A percentile compares a stretch with the other conserved stretches of the same genome.
Conservation (phyloP, 768 basidiomycete species). For the Psilocybe cyanescens region DNA sequence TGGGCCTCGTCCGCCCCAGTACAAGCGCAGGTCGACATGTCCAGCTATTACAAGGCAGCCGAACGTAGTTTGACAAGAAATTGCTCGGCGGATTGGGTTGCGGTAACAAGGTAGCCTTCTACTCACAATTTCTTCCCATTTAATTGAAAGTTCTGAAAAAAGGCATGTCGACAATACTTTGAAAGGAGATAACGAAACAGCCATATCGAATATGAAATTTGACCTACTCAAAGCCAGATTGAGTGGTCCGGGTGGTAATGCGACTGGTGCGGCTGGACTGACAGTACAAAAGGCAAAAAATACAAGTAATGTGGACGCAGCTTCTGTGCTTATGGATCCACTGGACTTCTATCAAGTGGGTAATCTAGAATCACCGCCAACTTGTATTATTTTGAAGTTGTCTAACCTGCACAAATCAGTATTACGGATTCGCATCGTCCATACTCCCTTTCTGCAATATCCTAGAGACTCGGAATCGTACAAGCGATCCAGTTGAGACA, state of each 20-base stretch:
- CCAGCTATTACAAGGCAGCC: constrained; percentile 52
- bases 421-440: constrained; percentile 49
- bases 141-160: too few relatives aligned
- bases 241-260: constrained; percentile 47
- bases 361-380: too few relatives aligned
- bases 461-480: constrained; percentile 48
- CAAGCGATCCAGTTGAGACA: constrained; percentile 35
- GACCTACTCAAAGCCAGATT: constrained; percentile 42
- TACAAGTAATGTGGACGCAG: constrained; percentile 43
- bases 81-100: constrained; percentile 56
- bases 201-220: constrained; percentile 43
- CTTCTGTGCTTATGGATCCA: constrained; percentile 52
- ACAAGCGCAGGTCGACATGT: constrained; percentile 53
- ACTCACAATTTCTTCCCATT: too few relatives aligned
- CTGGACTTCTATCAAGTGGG: constrained; percentile 50
- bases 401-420: constrained; percentile 26
- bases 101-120: constrained; percentile 37
- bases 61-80: constrained; percentile 53
- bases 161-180: constrained; percentile 40
- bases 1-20: constrained; percentile 57
- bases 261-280: constrained; percentile 36
- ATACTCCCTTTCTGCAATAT: constrained; percentile 52
- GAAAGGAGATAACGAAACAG: constrained; percentile 33
- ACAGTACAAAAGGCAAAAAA: constrained; percentile 34
- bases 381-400: not conserved